phyloP scores from a whole-genome alignment of 202 grass and related monocot species.

The Carex sylvatica region DNA sequence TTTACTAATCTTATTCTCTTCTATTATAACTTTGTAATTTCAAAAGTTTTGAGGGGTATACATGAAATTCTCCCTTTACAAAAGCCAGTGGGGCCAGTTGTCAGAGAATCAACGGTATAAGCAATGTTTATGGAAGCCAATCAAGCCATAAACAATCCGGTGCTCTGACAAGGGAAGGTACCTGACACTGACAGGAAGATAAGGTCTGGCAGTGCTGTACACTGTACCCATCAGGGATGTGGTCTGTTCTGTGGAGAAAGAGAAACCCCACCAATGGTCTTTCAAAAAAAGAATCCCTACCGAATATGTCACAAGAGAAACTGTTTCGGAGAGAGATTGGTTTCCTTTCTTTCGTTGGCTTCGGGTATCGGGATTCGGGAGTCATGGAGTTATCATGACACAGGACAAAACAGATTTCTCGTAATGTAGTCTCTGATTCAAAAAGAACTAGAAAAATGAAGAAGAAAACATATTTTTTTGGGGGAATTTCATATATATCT shows the following conservation, averaged over 20 bases:
- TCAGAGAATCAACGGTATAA: background rate
- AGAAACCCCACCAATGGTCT: background rate
- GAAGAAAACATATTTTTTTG: background rate
- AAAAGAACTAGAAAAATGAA: background rate
- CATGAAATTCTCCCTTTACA: too few relatives aligned
- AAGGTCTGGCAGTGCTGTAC: background rate
- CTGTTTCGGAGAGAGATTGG: background rate
- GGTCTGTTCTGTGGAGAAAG: too few relatives aligned
- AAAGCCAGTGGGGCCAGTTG: background rate
- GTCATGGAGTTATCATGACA: conserved; percentile 17
- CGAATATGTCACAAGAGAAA: background rate
- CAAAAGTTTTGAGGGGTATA: too few relatives aligned
- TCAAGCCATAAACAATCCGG: background rate
- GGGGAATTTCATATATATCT: too few relatives aligned
- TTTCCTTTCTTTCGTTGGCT: background rate
- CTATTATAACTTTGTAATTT: too few relatives aligned
- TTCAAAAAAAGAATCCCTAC: background rate
- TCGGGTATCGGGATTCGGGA: background rate
- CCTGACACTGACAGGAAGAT: conserved; percentile 18
- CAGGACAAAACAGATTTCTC: conserved; percentile 18
- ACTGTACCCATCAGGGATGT: background rate
- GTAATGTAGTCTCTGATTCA: background rate
- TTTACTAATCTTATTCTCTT: too few relatives aligned
- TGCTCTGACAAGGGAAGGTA: background rate
- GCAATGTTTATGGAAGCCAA: background rate